Evolutionary conservation across 345 rosid species (phyloP).

Genomic region (Acer campestre): DNA sequence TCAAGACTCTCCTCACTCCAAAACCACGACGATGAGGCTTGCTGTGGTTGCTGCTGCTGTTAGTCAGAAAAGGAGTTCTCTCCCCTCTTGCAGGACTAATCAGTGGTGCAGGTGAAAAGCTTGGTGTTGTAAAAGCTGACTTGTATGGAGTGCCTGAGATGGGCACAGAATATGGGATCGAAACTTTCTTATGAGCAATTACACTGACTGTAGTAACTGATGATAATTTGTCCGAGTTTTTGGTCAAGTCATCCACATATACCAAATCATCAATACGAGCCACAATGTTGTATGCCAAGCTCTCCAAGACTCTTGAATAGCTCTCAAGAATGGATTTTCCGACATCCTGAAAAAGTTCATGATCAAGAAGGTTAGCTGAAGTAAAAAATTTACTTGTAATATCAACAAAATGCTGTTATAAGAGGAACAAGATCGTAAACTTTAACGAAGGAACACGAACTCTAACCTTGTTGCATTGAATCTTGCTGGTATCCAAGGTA

Average conservation of each 20-base stretch:
- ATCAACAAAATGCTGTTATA: neutral
- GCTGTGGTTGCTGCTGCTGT: conserved; percentile 36
- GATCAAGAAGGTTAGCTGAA: conserved; percentile 6
- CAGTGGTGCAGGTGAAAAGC: conserved; percentile 63
- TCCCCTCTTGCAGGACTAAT: conserved; percentile 71
- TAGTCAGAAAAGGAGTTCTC: conserved; percentile 62
- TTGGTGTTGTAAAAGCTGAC: conserved; percentile 67
- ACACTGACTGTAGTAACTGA: conserved; percentile 59
- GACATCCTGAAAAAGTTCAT: conserved; percentile 57
- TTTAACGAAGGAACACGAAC: neutral
- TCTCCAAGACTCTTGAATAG: conserved; percentile 92
- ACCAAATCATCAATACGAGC: conserved; percentile 89
- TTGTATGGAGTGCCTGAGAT: conserved; percentile 67
- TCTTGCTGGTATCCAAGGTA: conserved; percentile 85
- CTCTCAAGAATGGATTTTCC: conserved; percentile 95
- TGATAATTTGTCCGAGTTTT: conserved; percentile 61
- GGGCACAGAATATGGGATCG: conserved; percentile 60
- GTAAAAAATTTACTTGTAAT: neutral
- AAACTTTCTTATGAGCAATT: conserved; percentile 59
- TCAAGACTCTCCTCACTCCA: conserved; percentile 81
- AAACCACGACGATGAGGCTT: conserved; percentile 72
- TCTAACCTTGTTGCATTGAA: conserved; percentile 86
- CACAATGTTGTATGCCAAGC: conserved; percentile 80
- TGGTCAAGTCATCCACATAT: conserved; percentile 87
- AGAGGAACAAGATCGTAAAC: no score